Evolutionary conservation across 345 rosid species (phyloP), one percentile per base, ranked within the genome.

Genomic region (Streptanthus diversifolius): DNA sequence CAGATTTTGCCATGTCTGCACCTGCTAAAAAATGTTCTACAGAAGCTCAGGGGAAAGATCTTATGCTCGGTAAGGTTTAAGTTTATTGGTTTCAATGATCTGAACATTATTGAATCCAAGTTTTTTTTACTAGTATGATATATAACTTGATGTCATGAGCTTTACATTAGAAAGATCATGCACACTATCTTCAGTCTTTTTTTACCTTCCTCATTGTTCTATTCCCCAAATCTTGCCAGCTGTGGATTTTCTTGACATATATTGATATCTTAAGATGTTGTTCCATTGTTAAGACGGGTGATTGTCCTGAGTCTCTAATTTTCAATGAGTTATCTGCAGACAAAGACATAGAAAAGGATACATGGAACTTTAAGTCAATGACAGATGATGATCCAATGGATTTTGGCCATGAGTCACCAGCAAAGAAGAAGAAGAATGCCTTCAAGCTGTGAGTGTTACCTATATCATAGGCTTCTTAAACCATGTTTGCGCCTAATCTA

Each of bases 291-390:
- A 27, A 24, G 15, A 41, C 6, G 11, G 41, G 5, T 41, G 33
- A 36, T 71, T 6, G 37, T 63, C 29, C 15, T 29, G 35, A 30
- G 49, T 60, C 56, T 63, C 62, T 45, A 63, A 48, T 25, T 71
- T 33, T 41, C 39, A 57, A 60, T 68, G 60, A 49, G 19, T 73
- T 18, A 25, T 48, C 11, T 41, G 81, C 87, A 88, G 99, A 86
- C 68, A 87, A 83, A 14, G 91, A 83, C 40, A 77, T 86, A 80
- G 98, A 96, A 76, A 85, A 84, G 56, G 96, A 88, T 35, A 85
- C 93, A 63, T 95, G 98, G 96, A 85, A 86, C 68, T 77, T 81
- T 55, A 85, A 81, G 82, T 77, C 96, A 11, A 74, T 76, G 55
- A 68, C 82, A 41, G 85, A 78, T 51, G 87, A 87, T 74, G 92